A percentile compares a stretch with the other conserved stretches of the same genome.
Evolutionary conservation across 495 filamentous ascomycete genomes (phyloP).

Genomic region (Penicillium psychrofluorescens): DNA sequence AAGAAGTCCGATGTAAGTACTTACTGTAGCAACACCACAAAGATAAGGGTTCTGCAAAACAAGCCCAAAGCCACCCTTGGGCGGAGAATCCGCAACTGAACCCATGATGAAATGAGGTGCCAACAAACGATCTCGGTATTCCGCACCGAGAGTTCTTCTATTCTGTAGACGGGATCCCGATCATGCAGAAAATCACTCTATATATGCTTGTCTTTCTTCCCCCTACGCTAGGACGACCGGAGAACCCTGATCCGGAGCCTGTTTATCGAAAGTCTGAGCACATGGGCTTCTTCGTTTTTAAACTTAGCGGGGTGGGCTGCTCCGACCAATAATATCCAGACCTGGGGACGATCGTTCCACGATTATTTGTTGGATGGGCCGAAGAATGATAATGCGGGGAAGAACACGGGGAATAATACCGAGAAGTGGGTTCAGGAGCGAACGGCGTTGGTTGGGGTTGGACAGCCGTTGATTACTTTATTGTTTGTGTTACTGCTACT

Average conservation of each 20-base stretch:
- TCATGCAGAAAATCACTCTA: background rate
- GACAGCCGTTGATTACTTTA: no score
- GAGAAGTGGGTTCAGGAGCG: no score
- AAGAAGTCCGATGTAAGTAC: background rate
- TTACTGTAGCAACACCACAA: constrained; percentile 33
- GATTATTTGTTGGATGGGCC: constrained; percentile 7
- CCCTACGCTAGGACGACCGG: background rate
- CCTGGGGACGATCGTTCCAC: constrained; percentile 2
- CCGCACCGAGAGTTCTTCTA: background rate
- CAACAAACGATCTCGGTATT: background rate
- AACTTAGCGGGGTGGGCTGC: constrained; percentile 10
- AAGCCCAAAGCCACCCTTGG: constrained; percentile 23
- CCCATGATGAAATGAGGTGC: constrained; percentile 10
- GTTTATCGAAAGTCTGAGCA: background rate
- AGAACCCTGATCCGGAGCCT: background rate
- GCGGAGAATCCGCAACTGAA: constrained; percentile 7
- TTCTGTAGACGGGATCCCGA: background rate
- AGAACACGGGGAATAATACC: constrained; percentile 11
- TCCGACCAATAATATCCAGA: constrained; percentile 14
- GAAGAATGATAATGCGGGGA: constrained; percentile 3
- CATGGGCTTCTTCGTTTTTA: background rate
- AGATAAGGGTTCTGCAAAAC: constrained; percentile 33
- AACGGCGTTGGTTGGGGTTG: no score
- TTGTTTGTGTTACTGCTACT: no score
- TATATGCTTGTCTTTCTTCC: background rate